Conservation (phyloP, 495 filamentous ascomycete genomes). For the Aspergillus affinis region DNA sequence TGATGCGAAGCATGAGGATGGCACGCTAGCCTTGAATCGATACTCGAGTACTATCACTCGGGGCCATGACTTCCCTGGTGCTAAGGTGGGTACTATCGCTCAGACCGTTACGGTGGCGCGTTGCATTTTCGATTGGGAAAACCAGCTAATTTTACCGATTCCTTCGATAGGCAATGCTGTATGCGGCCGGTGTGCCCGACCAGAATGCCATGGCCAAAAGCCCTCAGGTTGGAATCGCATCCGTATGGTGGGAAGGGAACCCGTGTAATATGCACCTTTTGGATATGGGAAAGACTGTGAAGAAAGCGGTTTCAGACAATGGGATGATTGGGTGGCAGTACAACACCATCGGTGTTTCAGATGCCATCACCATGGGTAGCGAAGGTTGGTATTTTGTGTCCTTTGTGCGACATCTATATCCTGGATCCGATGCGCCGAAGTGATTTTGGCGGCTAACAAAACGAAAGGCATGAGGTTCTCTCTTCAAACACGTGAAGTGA, state of each 20-base stretch:
- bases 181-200: constrained; percentile 86
- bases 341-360: constrained; percentile 91
- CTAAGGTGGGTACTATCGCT: constrained; percentile 58
- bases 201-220: constrained; percentile 82
- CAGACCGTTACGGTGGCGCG: not conserved
- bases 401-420: not conserved
- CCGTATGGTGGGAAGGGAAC: constrained; percentile 98
- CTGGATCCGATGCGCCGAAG: not conserved
- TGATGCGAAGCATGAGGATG: constrained; percentile 57
- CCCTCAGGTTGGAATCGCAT: constrained; percentile 86
- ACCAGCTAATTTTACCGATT: not conserved
- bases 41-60: constrained; percentile 71
- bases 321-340: constrained; percentile 92
- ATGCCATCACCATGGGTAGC: constrained; percentile 95
- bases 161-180: constrained; percentile 78
- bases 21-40: constrained; percentile 65
- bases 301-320: constrained; percentile 74
- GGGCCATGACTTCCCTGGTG: constrained; percentile 90
- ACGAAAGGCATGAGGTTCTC: constrained; percentile 88
- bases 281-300: constrained; percentile 87
- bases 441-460: not conserved
- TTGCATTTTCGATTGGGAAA: not conserved
- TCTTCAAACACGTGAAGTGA: constrained; percentile 91
- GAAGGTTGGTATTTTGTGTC: constrained; percentile 59
- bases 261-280: constrained; percentile 79